Base-by-base conservation (phyloP, 2,329 filamentous ascomycete genomes). In the Colletotrichum orbiculare region DNA sequence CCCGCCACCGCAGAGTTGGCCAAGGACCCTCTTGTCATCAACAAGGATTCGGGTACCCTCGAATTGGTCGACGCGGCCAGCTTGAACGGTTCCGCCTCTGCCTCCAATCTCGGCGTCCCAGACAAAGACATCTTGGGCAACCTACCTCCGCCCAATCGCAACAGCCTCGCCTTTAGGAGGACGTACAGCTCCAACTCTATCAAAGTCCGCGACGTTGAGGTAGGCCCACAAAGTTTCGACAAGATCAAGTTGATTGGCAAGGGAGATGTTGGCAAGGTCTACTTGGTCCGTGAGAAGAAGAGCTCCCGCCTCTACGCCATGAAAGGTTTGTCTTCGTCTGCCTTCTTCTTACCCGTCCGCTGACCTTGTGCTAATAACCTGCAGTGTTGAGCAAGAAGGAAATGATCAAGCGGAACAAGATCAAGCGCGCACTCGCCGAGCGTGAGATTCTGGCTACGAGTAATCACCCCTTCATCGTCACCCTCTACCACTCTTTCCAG, bases 321-420 rank as follows among this genome's bases (percentile, higher is more conserved):
- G 96, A 99, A 99, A 82, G 95, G 95, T 97, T 25, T 3, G 77
- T 71, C 84, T 77, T 15, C 47, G 13, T 8, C 9, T 8, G 15
- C 4, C 38, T 35, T 41, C 10, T 37, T 47, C 5, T 54, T n/a
- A 33, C 15, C 10, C 35, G 25, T 38, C 53, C 37, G 48, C 52
- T 12, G 46, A 60, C 49, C 7, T 38, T 17, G 63, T 58, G 72
- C 79, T 85, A 72, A 85, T 77, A 59, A 47, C 55, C 55, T 57
- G 13, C 75, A 98, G 96, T 99, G 6, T 77, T 99, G 78, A 98
- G 94, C 85, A 99, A 99, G 81, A 97, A 98, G 84, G 96, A 99
- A 79, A 99, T 99, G 96, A 99, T 99, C 80, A 99, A 99, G 83
- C 91, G 96, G 64, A 99, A 99, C 85, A 99, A 99, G 86, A 99